Conservation (phyloP, 192 early-diverging fungal genomes). For the Podila minutissima region DNA sequence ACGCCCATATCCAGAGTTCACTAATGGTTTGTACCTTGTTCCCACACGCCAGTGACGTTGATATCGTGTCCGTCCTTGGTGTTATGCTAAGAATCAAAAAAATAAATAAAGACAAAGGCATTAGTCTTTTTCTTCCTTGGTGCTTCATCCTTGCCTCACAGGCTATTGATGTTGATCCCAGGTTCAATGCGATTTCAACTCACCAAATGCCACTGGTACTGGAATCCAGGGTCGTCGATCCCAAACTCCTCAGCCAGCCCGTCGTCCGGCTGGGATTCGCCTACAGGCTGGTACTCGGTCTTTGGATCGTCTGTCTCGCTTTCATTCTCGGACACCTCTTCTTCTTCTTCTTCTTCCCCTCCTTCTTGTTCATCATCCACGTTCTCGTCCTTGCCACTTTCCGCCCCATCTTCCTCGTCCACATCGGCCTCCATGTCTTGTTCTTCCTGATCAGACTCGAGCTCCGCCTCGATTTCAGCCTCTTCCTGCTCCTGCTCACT, state of each 20-base stretch:
- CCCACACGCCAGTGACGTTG: slow-evolving; percentile 94
- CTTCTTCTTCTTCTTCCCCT: background rate
- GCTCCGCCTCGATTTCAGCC: slow-evolving; percentile 1
- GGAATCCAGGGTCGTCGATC: slow-evolving; percentile 78
- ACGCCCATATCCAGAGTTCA: background rate
- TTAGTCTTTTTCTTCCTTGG: background rate
- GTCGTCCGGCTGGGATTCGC: slow-evolving; percentile 25
- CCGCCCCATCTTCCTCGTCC: background rate
- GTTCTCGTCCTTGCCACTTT: background rate
- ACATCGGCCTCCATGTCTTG: too few relatives aligned
- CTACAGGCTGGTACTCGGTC: slow-evolving; percentile 17
- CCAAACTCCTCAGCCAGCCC: slow-evolving; percentile 28
- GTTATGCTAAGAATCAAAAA: slow-evolving; percentile 11
- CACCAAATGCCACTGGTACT: slow-evolving; percentile 88
- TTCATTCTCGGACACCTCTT: background rate
- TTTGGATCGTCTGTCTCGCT: background rate
- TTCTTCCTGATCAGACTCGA: background rate
- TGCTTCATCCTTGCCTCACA: background rate
- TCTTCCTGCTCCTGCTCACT: background rate
- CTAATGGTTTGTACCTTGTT: slow-evolving; percentile 18
- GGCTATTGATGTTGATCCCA: too few relatives aligned
- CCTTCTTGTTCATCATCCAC: background rate
- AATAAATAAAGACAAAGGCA: background rate
- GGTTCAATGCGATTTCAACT: slow-evolving; percentile 6
- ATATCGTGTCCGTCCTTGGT: slow-evolving; percentile 78